phyloP scores from a whole-genome alignment of 805 yeast genomes.

The Hanseniaspora lachancei region DNA sequence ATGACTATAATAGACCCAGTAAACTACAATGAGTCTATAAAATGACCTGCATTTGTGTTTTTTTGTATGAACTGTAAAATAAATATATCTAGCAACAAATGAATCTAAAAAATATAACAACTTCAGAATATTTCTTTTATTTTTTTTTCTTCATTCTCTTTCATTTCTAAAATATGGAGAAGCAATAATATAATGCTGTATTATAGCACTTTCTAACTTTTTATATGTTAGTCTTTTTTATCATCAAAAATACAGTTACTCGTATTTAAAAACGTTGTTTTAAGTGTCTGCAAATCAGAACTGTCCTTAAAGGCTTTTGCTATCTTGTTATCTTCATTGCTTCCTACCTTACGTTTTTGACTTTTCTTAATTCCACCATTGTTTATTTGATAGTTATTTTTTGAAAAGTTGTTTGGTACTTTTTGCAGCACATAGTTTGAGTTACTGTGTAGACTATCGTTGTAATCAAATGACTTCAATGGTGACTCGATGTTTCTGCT shows the following conservation, averaged over 20 bases:
- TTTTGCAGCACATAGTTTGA: slow-evolving; percentile 8
- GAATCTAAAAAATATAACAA: too few species aligned
- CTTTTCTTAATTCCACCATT: neutral
- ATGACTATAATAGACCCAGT: too few species aligned
- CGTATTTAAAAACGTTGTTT: neutral
- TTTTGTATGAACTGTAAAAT: too few species aligned
- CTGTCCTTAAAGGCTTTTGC: neutral
- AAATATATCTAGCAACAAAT: too few species aligned
- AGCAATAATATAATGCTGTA: too few species aligned
- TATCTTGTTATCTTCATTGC: neutral
- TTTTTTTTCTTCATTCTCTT: too few species aligned
- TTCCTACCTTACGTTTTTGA: neutral
- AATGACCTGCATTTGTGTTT: too few species aligned
- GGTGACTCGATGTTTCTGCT: neutral
- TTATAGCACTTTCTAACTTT: too few species aligned
- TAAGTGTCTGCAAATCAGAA: neutral
- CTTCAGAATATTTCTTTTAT: too few species aligned
- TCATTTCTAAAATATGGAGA: too few species aligned
- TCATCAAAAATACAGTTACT: neutral
- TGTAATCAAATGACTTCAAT: neutral
- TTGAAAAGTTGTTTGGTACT: neutral
- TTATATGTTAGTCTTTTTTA: neutral
- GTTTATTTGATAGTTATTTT: neutral
- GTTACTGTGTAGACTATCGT: neutral
- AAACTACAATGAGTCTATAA: too few species aligned